A percentile compares a stretch with the other conserved stretches of the same genome.
These are phyloP conservation scores for Eucalyptus tenuipes DNA, from an alignment of 345 rosid species.

Conservation along the genomic window DNA sequence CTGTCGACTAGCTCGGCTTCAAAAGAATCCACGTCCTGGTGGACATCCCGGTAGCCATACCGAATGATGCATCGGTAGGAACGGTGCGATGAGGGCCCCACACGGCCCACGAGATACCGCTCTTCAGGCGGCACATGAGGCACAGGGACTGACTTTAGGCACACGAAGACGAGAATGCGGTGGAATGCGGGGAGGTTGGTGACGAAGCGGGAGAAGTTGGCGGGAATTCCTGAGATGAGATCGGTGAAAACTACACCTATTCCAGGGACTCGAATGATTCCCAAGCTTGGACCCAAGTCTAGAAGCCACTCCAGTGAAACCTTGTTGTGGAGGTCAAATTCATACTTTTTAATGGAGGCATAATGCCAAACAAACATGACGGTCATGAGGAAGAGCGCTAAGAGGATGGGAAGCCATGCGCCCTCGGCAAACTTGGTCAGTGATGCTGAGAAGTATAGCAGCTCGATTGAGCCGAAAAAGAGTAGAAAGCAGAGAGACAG, in stretches of 20 bases:
- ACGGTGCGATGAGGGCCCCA: conserved; percentile 60
- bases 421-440: conserved; percentile 93
- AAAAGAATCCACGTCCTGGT: conserved; percentile 41
- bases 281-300: conserved; percentile 86
- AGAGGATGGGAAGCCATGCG: conserved; percentile 99
- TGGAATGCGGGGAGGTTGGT: conserved; percentile 99
- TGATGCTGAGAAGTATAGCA: conserved; percentile 97
- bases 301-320: conserved; percentile 97
- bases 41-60: conserved; percentile 43
- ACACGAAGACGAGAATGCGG: conserved; percentile 78
- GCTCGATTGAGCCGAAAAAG: conserved; percentile 76
- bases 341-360: conserved; percentile 84
- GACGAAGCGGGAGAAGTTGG: conserved; percentile 95
- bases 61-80: conserved; percentile 54
- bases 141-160: conserved; percentile 91
- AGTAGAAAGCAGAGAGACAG: conserved; percentile 66
- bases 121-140: conserved; percentile 84
- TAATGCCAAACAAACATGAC: conserved; percentile 98
- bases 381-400: conserved; percentile 76
- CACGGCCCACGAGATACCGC: conserved; percentile 91
- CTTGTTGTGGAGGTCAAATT: conserved; percentile 91
- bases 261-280: conserved; percentile 88
- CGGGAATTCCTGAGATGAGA: conserved; percentile 91
- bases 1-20: conserved; percentile 28
- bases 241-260: conserved; percentile 91